phyloP scores from a whole-genome alignment of 2,329 filamentous ascomycete genomes.

The Colletotrichum neosansevieriae region DNA sequence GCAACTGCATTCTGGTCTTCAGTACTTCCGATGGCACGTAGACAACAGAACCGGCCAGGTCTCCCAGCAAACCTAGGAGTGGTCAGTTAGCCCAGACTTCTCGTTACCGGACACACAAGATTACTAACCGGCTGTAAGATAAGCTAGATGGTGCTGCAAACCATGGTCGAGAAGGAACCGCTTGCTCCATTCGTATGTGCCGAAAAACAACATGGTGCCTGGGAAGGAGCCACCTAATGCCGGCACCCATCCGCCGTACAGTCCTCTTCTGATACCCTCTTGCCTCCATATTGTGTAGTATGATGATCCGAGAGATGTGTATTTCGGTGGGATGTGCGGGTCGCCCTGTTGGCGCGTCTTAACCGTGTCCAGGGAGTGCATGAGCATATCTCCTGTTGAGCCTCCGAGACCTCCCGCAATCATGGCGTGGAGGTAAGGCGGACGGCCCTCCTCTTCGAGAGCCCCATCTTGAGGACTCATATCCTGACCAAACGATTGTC shows the following conservation, averaged over 20 bases:
- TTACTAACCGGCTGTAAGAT: conserved; percentile 80
- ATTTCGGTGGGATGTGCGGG: conserved; percentile 91
- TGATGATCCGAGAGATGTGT: conserved; percentile 88
- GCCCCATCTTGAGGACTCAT: conserved; percentile 46
- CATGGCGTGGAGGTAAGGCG: conserved; percentile 75
- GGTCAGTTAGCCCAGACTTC: conserved; percentile 12
- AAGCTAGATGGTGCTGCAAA: conserved; percentile 84
- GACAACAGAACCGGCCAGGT: conserved; percentile 89
- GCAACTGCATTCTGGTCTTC: conserved; percentile 95
- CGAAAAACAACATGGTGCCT: conserved; percentile 95
- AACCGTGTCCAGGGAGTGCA: conserved; percentile 99
- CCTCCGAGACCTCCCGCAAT: conserved; percentile 93
- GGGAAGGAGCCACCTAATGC: conserved; percentile 93
- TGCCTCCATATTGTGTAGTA: conserved; percentile 95
- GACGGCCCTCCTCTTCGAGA: conserved; percentile 57
- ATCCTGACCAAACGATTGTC: conserved; percentile 27
- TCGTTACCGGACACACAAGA: not conserved
- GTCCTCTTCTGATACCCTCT: conserved; percentile 85
- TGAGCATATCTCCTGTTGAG: conserved; percentile 93
- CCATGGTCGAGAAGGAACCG: conserved; percentile 87
- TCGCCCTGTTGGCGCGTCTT: conserved; percentile 98
- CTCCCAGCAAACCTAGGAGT: conserved; percentile 83
- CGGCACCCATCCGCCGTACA: conserved; percentile 94
- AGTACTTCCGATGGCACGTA: conserved; percentile 98
- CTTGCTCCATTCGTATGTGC: conserved; percentile 96